Evolutionary conservation across 345 rosid genomes (phyloP).

Genomic region (Trapa bicornis): DNA sequence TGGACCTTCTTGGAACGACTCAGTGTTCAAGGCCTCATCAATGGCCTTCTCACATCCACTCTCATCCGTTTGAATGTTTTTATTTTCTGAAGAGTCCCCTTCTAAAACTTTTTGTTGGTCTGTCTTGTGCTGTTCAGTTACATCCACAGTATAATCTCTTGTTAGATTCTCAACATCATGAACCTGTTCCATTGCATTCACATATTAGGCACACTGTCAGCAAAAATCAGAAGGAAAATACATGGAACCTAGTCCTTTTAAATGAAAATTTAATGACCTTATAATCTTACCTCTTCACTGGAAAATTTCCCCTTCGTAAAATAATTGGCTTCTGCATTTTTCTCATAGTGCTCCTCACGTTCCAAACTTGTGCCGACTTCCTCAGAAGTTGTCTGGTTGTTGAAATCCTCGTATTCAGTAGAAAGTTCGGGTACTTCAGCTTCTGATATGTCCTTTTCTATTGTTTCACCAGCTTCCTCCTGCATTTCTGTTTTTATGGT

Average conservation of each 20-base stretch:
- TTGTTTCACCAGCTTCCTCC: neutral
- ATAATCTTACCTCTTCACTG: conserved; percentile 1
- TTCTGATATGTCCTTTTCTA: neutral
- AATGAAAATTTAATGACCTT: neutral
- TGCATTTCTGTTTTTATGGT: neutral
- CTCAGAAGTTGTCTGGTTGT: too few relatives aligned
- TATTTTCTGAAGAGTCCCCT: neutral
- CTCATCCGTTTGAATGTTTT: neutral
- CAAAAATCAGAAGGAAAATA: neutral
- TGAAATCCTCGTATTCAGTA: neutral
- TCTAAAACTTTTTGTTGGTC: neutral
- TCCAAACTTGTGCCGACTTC: too few relatives aligned
- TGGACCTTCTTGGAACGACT: neutral
- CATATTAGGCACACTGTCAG: neutral
- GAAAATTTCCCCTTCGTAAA: neutral
- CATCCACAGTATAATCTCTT: neutral
- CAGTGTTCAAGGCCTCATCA: conserved; percentile 2
- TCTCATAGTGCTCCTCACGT: too few relatives aligned
- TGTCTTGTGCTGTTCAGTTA: neutral
- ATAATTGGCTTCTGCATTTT: too few relatives aligned
- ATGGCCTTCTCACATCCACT: neutral
- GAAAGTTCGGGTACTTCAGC: neutral
- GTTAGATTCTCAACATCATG: neutral
- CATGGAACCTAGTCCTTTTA: neutral
- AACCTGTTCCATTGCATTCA: neutral